phyloP scores from a whole-genome alignment of 2,329 filamentous ascomycete species.

The Arthroderma uncinatum region DNA sequence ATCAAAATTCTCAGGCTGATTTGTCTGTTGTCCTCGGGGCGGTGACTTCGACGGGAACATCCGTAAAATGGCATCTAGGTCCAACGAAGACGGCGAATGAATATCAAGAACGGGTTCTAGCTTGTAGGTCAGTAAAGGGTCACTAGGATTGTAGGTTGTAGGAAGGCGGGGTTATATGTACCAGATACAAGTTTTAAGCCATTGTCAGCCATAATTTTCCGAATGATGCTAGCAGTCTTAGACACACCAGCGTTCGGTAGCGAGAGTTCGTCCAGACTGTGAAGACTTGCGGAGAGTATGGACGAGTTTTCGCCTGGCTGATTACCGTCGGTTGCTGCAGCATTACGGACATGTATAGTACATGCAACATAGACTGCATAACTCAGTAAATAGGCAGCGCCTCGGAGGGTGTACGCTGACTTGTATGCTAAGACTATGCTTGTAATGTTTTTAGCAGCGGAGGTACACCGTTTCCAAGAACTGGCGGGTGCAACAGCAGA shows the following conservation, averaged over 20 bases:
- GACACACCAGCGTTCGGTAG: conserved; percentile 15
- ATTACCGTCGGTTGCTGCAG: conserved; percentile 19
- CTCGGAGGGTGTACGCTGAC: conserved; percentile 30
- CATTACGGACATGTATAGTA: conserved; percentile 34
- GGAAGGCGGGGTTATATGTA: conserved; percentile 6
- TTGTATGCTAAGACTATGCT: conserved; percentile 29
- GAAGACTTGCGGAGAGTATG: conserved; percentile 21
- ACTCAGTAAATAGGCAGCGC: conserved; percentile 33
- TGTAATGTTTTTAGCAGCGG: conserved; percentile 29
- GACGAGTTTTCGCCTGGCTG: conserved; percentile 19
- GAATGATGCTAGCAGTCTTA: conserved; percentile 15
- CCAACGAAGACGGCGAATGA: conserved; percentile 14
- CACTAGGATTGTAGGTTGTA: background rate
- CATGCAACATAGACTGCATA: conserved; percentile 36
- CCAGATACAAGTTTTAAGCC: conserved; percentile 13
- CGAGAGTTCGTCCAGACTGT: conserved; percentile 25
- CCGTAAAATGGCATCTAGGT: conserved; percentile 15
- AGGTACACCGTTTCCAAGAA: conserved; percentile 27
- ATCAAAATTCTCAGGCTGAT: conserved; percentile 11
- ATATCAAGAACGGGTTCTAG: conserved; percentile 11
- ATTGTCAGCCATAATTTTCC: conserved; percentile 15
- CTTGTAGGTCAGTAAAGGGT: background rate
- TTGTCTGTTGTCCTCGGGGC: conserved; percentile 3
- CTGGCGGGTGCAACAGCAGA: conserved; percentile 17
- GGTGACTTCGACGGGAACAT: conserved; percentile 16